Evolutionary conservation across 768 basidiomycete species (phyloP), one percentile per base, ranked within the genome.

Genomic region (Pisolithus marmoratus): DNA sequence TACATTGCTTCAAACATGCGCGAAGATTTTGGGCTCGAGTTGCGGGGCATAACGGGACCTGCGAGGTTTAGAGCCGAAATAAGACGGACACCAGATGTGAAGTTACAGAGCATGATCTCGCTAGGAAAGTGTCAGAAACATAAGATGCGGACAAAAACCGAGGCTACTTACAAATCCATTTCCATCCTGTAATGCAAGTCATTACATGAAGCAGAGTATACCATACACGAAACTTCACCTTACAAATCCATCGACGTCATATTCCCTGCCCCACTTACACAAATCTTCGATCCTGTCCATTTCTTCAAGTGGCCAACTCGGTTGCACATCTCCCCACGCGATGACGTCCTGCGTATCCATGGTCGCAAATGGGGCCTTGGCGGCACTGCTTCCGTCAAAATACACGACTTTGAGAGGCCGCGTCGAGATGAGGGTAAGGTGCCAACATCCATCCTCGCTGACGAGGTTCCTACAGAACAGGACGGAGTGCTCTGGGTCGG

Each of bases 361-460:
- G 2, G 41, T 43, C 22, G 19, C 41, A 8, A 19, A 20, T 43
- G 41, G 22, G 6, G 22, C 29, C 29, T 29, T 29, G 1, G 69
- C 72, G 0, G 74, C 78, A 49, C 78, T 77, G 41, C 63, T 74
- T 0, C 80, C 79, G 47, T 82, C 80, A 40, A 81, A 80, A 54
- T 80, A 79, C 9, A 80, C 50, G 3, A 80, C 59, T 36, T 72
- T 75, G 29, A 81, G 58, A 1, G 75, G 60, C 17, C 63, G 59
- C 24, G 55, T 65, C 17, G 57, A 34, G 5, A 43, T 56, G n/a
- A 52, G 51, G 6, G 54, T 55, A 26, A 55, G 22, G 20, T 55
- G 54, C 54, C 47, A 43, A 23, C 41, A 43, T 23, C 22, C 41
- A 29, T 29, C 29, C 8, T 29, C 8, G 8, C 11, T 8, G 29